phyloP scores from a whole-genome alignment of 257 asterid species.

The Nicotiana otophora region DNA sequence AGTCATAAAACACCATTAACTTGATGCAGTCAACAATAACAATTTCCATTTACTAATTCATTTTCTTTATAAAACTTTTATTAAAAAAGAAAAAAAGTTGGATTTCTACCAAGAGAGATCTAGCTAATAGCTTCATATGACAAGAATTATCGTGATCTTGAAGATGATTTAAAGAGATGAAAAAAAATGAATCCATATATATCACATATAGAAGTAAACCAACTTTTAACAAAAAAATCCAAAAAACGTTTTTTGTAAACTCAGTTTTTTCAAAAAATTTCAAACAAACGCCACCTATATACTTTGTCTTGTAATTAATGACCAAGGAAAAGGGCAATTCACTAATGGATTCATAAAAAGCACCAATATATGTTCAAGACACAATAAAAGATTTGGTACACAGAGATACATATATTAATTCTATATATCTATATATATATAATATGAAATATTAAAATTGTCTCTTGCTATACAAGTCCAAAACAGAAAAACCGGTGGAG shows the following conservation, averaged over 20 bases:
- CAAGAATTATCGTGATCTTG: background rate
- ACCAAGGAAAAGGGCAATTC: background rate
- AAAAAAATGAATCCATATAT: background rate
- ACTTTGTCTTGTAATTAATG: background rate
- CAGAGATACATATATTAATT: background rate
- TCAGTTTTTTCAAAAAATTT: background rate
- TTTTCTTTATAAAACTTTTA: background rate
- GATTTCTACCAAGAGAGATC: background rate
- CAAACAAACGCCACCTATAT: background rate
- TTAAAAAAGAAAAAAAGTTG: background rate
- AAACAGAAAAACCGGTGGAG: background rate
- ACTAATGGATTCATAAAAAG: background rate
- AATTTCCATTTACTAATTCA: background rate
- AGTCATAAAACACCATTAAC: background rate
- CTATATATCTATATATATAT: background rate
- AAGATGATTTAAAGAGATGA: background rate
- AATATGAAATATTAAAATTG: background rate
- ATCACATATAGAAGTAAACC: background rate
- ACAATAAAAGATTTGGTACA: slow-evolving; percentile 15
- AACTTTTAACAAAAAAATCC: background rate
- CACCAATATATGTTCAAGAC: background rate
- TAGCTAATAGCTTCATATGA: background rate
- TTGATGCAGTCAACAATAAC: background rate
- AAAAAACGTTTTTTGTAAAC: background rate
- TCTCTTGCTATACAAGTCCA: slow-evolving; percentile 30